These are phyloP conservation scores for Cucumis hystrix DNA, from an alignment of 306 rosid genomes.

Conservation along the genomic window DNA sequence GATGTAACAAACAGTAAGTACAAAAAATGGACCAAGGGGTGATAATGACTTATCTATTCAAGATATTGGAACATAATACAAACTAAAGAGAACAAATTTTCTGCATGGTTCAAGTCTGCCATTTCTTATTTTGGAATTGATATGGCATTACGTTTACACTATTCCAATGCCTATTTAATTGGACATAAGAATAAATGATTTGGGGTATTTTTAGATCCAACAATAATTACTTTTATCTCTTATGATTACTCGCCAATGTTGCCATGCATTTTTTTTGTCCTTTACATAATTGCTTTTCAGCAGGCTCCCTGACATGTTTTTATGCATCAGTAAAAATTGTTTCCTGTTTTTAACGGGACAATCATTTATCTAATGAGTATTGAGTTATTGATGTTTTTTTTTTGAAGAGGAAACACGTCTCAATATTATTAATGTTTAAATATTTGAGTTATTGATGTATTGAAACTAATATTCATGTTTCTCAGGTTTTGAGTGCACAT, in stretches of 20 bases:
- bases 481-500: constrained; percentile 97
- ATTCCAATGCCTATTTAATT: neutral
- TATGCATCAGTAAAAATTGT: neutral
- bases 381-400: neutral
- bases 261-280: neutral
- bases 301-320: neutral
- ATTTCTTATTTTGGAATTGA: neutral
- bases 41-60: neutral
- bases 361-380: neutral
- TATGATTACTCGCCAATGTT: neutral
- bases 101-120: neutral
- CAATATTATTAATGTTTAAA: no score
- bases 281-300: neutral
- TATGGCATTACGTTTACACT: neutral
- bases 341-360: neutral
- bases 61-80: neutral
- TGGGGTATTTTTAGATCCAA: neutral
- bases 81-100: neutral
- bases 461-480: constrained; percentile 12
- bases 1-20: neutral
- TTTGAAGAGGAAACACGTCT: no score
- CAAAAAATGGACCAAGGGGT: neutral
- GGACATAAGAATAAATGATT: neutral
- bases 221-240: neutral
- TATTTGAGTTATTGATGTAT: neutral